phyloP scores from a whole-genome alignment of 2,329 filamentous ascomycete genomes.

The Diaporthe vexans region DNA sequence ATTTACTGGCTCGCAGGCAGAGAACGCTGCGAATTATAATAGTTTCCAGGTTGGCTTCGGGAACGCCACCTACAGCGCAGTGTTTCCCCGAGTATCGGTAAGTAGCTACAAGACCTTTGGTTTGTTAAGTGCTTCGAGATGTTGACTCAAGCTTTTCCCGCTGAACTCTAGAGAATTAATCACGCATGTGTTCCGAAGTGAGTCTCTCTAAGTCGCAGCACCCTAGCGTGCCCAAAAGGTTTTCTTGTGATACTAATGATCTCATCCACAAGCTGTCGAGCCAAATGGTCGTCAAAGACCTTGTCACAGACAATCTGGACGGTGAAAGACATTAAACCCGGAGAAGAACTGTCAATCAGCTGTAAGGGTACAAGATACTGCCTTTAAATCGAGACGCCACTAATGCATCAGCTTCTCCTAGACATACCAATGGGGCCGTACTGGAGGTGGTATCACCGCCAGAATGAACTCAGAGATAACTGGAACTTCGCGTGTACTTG shows the following conservation, averaged over 20 bases:
- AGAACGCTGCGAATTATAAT: constrained; percentile 24
- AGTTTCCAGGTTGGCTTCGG: constrained; percentile 3
- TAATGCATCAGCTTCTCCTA: not conserved
- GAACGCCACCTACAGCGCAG: constrained; percentile 11
- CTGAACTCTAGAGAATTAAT: not conserved
- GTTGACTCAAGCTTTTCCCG: not conserved
- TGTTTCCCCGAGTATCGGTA: constrained; percentile 3
- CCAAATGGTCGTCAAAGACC: constrained; percentile 10
- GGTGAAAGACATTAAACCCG: not conserved
- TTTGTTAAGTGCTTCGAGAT: too few species aligned
- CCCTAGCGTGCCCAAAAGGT: not conserved
- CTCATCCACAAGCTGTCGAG: not conserved
- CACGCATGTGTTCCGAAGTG: constrained; percentile 21
- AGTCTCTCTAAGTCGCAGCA: not conserved
- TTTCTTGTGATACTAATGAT: not conserved
- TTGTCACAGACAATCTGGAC: constrained; percentile 21
- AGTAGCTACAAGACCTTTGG: not conserved
- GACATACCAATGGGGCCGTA: constrained; percentile 25
- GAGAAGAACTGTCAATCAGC: constrained; percentile 18
- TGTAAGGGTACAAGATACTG: not conserved
- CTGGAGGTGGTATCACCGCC: not conserved
- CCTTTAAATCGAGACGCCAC: not conserved
- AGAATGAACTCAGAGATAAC: not conserved
- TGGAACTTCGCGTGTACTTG: constrained; percentile 21
- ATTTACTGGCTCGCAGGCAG: constrained; percentile 9